Base-by-base conservation (phyloP, 2,329 filamentous ascomycete genomes). In the Fusarium albosuccineum region DNA sequence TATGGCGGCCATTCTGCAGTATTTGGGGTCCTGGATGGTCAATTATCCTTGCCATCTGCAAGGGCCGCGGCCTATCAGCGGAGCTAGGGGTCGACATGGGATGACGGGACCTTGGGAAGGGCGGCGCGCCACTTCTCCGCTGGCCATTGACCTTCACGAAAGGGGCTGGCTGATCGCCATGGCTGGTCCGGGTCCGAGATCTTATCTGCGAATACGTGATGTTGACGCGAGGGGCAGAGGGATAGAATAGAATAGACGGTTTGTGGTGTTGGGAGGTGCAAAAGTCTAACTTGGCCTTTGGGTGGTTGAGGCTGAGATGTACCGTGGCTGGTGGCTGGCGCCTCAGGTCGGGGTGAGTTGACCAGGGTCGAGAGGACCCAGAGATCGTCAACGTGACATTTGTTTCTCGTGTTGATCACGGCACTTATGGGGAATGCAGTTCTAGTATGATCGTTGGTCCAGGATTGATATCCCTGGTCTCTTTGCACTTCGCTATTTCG, bases 31-130 rank as follows among this genome's bases (percentile, higher is more conserved):
- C 51, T 46, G 29, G 33, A 57, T 51, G 40, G 55, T 42, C 50
- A 66, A 57, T 55, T 26, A 71, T 70, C 71, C 71, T 73, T 70
- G 66, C 58, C 44, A 67, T 63, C 71, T 73, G 71, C 71, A 73
- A 73, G 71, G 71, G 71, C 70, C 70, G 37, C 61, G 60, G 51
- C 71, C 70, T 73, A 71, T 73, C 64, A 73, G 63, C 57, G 56
- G 57, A 69, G 53, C 49, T 59, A 65, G 46, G 22, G 59, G 53
- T 64, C 54, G 60, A 64, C 67, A 69, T 64, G 70, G 69, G 58
- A 68, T 62, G 34, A 66, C 53, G 53, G 56, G 57, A 50, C 49
- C 39, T 65, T 70, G 50, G 63, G 36, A 53, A 51, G 52, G 64
- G 60, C 49, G 50, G 49, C 55, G 58, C 70, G 70, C 70, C 62